Conservation (phyloP, 2,329 filamentous ascomycete species). For the Fusarium sp. region DNA sequence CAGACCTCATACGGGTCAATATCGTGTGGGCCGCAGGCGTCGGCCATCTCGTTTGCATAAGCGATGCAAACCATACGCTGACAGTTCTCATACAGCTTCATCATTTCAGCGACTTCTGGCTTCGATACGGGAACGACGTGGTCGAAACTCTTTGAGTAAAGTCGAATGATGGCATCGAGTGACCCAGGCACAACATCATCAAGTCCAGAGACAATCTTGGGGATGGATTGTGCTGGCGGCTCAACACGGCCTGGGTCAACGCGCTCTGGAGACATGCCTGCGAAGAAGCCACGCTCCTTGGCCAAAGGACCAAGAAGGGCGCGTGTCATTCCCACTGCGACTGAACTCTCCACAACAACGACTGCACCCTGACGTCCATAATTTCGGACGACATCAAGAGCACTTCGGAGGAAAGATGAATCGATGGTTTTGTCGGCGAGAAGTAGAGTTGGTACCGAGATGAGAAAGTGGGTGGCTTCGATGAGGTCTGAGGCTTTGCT, state of each 20-base stretch:
- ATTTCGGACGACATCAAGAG: slow-evolving; percentile 56
- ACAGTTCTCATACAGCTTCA: slow-evolving; percentile 70
- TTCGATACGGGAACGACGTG: slow-evolving; percentile 61
- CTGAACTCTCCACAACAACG: slow-evolving; percentile 66
- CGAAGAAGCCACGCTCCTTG: slow-evolving; percentile 56
- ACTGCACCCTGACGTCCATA: slow-evolving; percentile 59
- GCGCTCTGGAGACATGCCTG: slow-evolving; percentile 65
- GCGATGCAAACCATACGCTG: slow-evolving; percentile 67
- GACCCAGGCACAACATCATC: slow-evolving; percentile 61
- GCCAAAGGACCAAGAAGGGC: slow-evolving; percentile 61
- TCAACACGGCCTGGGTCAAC: slow-evolving; percentile 64
- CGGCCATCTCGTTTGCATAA: slow-evolving; percentile 68
- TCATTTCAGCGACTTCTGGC: slow-evolving; percentile 69
- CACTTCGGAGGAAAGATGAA: slow-evolving; percentile 59
- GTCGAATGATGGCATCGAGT: slow-evolving; percentile 55
- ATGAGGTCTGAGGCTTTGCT: slow-evolving; percentile 54
- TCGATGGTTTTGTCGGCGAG: slow-evolving; percentile 61
- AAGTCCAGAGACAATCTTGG: slow-evolving; percentile 66
- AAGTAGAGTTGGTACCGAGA: slow-evolving; percentile 66
- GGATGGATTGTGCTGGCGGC: slow-evolving; percentile 58
- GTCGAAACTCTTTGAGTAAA: slow-evolving; percentile 63
- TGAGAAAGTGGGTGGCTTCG: slow-evolving; percentile 63
- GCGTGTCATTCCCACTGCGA: slow-evolving; percentile 67
- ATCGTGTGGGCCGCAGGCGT: slow-evolving; percentile 59
- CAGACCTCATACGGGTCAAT: slow-evolving; percentile 66